A percentile compares a stretch with the other conserved stretches of the same genome.
Conservation (phyloP, 148 eudicot genomes). For the Vaccinium darrowii region DNA sequence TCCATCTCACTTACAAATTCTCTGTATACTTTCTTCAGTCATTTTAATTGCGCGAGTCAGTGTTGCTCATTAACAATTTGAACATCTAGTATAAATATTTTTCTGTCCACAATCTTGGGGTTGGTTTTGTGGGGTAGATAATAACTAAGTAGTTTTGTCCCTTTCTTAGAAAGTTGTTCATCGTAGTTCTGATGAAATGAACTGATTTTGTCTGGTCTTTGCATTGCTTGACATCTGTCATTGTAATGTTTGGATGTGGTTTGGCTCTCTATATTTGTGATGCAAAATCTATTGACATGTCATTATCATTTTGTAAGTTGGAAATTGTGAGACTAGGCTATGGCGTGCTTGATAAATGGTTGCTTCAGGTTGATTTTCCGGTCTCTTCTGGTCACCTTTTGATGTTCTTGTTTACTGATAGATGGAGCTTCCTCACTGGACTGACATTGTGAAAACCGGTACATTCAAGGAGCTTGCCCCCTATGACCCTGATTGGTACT, state of each 20-base stretch:
- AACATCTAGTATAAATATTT: background rate
- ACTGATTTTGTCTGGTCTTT: background rate
- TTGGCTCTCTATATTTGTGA: no score
- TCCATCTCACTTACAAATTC: background rate
- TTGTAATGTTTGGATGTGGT: background rate
- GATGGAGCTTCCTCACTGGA: constrained; percentile 45
- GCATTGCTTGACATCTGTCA: background rate
- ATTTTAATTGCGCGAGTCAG: background rate
- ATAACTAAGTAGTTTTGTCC: background rate
- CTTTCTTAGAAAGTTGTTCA: background rate
- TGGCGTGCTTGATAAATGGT: background rate
- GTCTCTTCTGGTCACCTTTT: background rate
- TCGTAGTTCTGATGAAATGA: background rate
- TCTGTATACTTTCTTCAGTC: background rate
- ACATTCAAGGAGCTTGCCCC: constrained; percentile 42
- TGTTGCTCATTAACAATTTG: background rate
- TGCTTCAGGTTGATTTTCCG: background rate
- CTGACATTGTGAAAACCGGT: constrained; percentile 40
- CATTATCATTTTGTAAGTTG: background rate
- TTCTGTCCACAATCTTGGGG: background rate
- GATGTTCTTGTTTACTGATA: constrained; percentile 8
- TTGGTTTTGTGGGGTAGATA: background rate
- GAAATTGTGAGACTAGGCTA: background rate
- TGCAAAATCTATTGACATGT: background rate
- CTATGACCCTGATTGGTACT: constrained; percentile 46